Conservation (phyloP, 768 basidiomycete genomes). For the Pulveroboletus sp. region DNA sequence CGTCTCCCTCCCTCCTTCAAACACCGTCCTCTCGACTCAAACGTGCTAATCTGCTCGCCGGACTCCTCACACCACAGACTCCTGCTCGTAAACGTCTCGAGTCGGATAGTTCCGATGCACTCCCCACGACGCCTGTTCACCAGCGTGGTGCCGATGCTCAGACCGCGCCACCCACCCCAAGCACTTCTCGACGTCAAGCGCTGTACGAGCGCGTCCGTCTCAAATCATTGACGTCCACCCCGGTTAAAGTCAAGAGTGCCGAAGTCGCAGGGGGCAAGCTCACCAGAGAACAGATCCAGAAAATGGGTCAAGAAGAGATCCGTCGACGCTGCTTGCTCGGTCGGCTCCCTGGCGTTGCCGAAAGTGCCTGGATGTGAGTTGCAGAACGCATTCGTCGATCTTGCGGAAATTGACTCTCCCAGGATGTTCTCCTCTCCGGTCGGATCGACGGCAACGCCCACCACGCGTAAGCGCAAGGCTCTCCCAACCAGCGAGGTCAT, state of each 20-base stretch:
- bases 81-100: constrained; percentile 46
- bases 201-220: constrained; percentile 78
- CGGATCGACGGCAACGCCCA: constrained; percentile 48
- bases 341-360: constrained; percentile 75
- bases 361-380: constrained; percentile 84
- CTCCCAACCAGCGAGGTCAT: constrained; percentile 65
- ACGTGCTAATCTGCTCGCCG: constrained; percentile 31
- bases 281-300: constrained; percentile 63
- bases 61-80: constrained; percentile 36
- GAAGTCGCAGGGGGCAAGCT: constrained; percentile 44
- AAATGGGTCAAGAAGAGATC: constrained; percentile 74
- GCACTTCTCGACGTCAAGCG: constrained; percentile 71
- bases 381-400: not conserved
- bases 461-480: constrained; percentile 65
- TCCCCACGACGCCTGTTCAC: constrained; percentile 64
- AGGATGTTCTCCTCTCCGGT: constrained; percentile 70
- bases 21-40: constrained; percentile 56
- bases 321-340: constrained; percentile 73
- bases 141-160: constrained; percentile 52
- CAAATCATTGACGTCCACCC: constrained; percentile 63
- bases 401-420: not conserved
- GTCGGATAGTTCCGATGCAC: constrained; percentile 31
- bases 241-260: constrained; percentile 50
- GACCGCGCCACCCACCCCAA: constrained; percentile 65
- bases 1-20: constrained; percentile 51